These are phyloP conservation scores for Colletotrichum sp. DNA, from an alignment of 2,329 filamentous ascomycete genomes.

Conservation along the genomic window DNA sequence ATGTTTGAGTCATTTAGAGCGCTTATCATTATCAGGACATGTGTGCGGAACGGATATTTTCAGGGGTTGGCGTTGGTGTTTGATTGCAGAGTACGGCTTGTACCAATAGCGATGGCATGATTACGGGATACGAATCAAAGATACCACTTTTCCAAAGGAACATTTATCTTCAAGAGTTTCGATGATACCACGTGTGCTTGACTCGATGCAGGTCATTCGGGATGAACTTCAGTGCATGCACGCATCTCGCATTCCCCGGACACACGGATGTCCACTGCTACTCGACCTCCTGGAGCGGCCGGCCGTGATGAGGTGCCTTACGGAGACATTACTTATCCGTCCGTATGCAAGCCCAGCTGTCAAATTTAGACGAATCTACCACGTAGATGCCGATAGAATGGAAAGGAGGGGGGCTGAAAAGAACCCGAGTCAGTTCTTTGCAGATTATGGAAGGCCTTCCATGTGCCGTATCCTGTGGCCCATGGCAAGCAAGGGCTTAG, in stretches of 20 bases:
- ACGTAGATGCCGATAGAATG: background rate
- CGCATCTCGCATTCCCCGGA: background rate
- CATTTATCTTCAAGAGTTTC: background rate
- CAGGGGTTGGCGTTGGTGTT: background rate
- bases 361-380: background rate
- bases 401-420: background rate
- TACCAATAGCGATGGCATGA: background rate
- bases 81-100: background rate
- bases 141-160: conserved; percentile 2
- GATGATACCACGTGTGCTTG: background rate
- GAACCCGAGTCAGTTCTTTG: background rate
- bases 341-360: background rate
- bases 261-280: background rate
- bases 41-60: background rate
- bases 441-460: background rate
- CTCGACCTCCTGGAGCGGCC: background rate
- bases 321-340: background rate
- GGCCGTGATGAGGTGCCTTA: background rate
- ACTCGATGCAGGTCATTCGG: background rate
- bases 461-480: background rate
- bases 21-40: background rate
- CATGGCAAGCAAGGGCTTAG: background rate
- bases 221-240: background rate
- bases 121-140: background rate
- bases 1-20: background rate